These are phyloP conservation scores for Xylaria bambusicola DNA, from an alignment of 495 filamentous ascomycete genomes.

Conservation along the genomic window DNA sequence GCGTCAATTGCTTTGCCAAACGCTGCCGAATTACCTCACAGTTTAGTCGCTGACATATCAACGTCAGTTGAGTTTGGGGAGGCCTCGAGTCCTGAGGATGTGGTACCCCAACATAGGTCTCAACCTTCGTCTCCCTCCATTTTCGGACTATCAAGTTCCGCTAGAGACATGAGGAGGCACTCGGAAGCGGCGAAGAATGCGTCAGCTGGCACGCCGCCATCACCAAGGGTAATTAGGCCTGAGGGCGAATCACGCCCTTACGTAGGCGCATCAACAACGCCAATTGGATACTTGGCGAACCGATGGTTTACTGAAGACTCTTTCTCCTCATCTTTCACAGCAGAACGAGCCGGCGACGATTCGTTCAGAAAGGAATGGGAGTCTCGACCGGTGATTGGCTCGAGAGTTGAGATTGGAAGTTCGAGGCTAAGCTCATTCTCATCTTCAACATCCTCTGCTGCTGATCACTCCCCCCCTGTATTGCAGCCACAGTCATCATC, in stretches of 20 bases:
- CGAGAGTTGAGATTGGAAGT: constrained; percentile 1
- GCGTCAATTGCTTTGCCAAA: constrained; percentile 19
- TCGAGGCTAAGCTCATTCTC: constrained; percentile 39
- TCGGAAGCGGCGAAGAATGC: constrained; percentile 1
- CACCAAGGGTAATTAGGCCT: constrained; percentile 17
- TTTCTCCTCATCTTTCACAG: constrained; percentile 37
- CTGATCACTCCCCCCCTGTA: constrained; percentile 27
- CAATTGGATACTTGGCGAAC: constrained; percentile 41
- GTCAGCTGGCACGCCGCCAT: constrained; percentile 18
- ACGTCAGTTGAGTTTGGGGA: constrained; percentile 19
- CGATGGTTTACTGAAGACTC: constrained; percentile 41
- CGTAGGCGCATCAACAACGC: constrained; percentile 35
- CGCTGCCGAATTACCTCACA: constrained; percentile 9
- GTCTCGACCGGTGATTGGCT: background rate
- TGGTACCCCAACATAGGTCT: constrained; percentile 19
- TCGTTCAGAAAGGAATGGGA: constrained; percentile 37
- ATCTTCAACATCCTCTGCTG: constrained; percentile 37
- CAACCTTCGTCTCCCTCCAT: constrained; percentile 23
- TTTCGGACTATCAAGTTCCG: background rate
- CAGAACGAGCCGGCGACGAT: constrained; percentile 34
- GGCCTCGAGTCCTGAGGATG: constrained; percentile 17
- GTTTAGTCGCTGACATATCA: constrained; percentile 16
- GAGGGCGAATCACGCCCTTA: constrained; percentile 26
- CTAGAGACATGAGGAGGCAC: background rate
- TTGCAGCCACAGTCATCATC: constrained; percentile 34